Evolutionary conservation across 2,329 filamentous ascomycete species (phyloP), one percentile per base, ranked within the genome.

Genomic region (Exophiala sp.): DNA sequence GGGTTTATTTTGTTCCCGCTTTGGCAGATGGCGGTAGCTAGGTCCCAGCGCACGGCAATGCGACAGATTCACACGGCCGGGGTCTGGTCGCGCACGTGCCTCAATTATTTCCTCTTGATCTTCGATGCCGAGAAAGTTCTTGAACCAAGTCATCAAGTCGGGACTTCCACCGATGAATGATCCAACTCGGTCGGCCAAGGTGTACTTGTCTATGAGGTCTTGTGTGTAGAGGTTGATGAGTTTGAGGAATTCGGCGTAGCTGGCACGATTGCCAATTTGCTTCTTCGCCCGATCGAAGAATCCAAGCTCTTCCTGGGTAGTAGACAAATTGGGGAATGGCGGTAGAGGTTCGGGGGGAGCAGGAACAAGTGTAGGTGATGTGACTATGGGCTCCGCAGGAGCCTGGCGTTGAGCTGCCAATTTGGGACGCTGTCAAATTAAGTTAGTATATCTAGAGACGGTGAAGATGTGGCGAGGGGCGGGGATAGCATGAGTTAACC

Each of bases 211-310:
- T 55, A 98, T 94, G 43, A 98, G 78, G 59, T 94, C 90, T 62
- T 95, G 87, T 18, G 86, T 93, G 71, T 88, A 98, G 23, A 98
- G 77, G 60, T 97, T 98, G 73, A 91, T 93, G 5, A 98, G 80
- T 72, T 98, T 98, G 57, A 98, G 71, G 68, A 98, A 98, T 66
- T 98, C 93, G 61, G 87, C 90, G 78, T 95, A 94, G 2, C 85
- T 85, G 48, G 88, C 86, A 66, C 95, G 86, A 67, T 97, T 97
- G 54, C 85, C 83, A 50, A 98, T 88, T 63, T 85, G 91, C 69
- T 98, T 98, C 77, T 96, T 97, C 14, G 93, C 89, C 6, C 89
- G 84, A 55, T 98, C 93, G 62, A 98, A 98, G 70, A 97, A 97
- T 1, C 82, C 82, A 45, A 97, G 77, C 64, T 97, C 91, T 50